These are phyloP conservation scores for Exophiala dermatitidis DNA, from an alignment of 2,329 filamentous ascomycete species.

Conservation along the genomic window DNA sequence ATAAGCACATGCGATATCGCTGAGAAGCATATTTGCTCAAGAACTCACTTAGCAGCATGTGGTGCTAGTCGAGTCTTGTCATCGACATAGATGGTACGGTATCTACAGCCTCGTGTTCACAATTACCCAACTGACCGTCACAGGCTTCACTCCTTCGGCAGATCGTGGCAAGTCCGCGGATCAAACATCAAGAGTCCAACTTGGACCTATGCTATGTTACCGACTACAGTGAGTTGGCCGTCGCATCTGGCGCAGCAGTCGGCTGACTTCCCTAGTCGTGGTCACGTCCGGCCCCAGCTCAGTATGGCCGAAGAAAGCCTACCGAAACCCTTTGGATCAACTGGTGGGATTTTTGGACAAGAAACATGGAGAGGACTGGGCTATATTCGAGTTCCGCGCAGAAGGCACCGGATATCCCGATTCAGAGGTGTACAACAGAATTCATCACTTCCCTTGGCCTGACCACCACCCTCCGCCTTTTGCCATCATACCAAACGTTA, in stretches of 20 bases:
- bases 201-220: constrained; percentile 96
- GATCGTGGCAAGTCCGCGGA: constrained; percentile 80
- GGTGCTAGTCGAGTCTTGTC: no score
- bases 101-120: no score
- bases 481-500: constrained; percentile 74
- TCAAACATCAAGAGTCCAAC: constrained; percentile 75
- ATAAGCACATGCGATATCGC: no score
- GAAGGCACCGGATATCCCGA: constrained; percentile 96
- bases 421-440: constrained; percentile 72
- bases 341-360: constrained; percentile 81
- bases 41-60: no score
- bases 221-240: constrained; percentile 49
- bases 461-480: constrained; percentile 97
- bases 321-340: constrained; percentile 83
- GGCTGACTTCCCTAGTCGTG: constrained; percentile 41
- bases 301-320: constrained; percentile 83
- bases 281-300: constrained; percentile 80
- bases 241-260: background rate
- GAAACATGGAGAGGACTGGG: constrained; percentile 78
- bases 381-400: constrained; percentile 95
- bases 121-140: no score
- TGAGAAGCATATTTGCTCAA: no score
- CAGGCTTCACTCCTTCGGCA: constrained; percentile 74
- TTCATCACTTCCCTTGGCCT: constrained; percentile 91
- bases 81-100: no score